phyloP scores from a whole-genome alignment of 108 stramenopile species.

The Chaetoceros tenuissimus region DNA sequence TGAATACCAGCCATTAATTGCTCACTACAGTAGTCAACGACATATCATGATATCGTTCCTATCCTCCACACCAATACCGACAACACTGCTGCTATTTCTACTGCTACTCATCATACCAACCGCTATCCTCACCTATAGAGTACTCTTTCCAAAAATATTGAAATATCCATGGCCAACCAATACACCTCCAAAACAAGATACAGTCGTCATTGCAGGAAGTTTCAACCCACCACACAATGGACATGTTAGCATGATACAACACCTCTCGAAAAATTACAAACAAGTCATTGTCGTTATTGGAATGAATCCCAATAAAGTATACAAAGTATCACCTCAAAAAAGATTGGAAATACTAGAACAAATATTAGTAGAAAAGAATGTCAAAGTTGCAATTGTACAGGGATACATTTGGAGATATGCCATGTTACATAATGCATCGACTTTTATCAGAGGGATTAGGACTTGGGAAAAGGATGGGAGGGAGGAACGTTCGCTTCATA shows the following conservation, averaged over 20 bases:
- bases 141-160: not conserved
- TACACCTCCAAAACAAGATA: not conserved
- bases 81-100: too few relatives aligned
- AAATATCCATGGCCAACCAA: not conserved
- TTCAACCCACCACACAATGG: constrained; percentile 85
- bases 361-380: constrained; percentile 20
- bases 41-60: too few relatives aligned
- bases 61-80: too few relatives aligned
- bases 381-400: constrained; percentile 58
- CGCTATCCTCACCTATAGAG: not conserved
- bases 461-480: constrained; percentile 75
- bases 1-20: too few relatives aligned
- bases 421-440: constrained; percentile 33
- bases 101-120: too few relatives aligned
- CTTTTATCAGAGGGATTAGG: constrained; percentile 77
- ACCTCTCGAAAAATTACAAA: constrained; percentile 53
- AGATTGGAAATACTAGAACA: constrained; percentile 44
- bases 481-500: constrained; percentile 63
- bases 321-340: constrained; percentile 58
- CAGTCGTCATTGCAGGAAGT: constrained; percentile 69
- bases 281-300: constrained; percentile 71
- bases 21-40: too few relatives aligned
- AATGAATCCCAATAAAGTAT: constrained; percentile 69
- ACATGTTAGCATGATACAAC: constrained; percentile 70
- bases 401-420: constrained; percentile 85